Evolutionary conservation across 2,329 filamentous ascomycete genomes (phyloP).

Genomic region (Westerdykella ornata): DNA sequence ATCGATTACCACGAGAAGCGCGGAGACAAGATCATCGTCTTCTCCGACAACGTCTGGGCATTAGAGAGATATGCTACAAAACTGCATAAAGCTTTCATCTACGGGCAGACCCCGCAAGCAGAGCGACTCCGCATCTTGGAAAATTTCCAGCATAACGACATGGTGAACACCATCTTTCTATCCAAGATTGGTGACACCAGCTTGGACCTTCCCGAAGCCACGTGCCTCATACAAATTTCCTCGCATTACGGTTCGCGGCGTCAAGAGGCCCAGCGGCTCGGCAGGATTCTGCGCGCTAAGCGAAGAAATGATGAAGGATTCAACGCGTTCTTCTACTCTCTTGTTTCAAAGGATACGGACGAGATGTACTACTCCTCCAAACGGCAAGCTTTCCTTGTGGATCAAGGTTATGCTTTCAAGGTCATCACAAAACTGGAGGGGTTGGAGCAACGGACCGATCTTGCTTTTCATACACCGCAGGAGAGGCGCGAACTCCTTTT

Average conservation of each 20-base stretch:
- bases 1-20: conserved; percentile 94
- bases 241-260: conserved; percentile 95
- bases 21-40: conserved; percentile 97
- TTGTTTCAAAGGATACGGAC: conserved; percentile 93
- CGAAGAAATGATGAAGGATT: conserved; percentile 95
- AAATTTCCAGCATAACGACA: conserved; percentile 89
- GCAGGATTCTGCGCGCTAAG: conserved; percentile 90
- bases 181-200: conserved; percentile 98
- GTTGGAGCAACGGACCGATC: conserved; percentile 72
- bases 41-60: conserved; percentile 95
- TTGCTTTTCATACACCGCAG: conserved; percentile 71
- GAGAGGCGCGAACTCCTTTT: conserved; percentile 82
- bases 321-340: conserved; percentile 97
- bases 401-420: conserved; percentile 98
- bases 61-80: conserved; percentile 78
- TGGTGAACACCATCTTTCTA: conserved; percentile 86
- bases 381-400: conserved; percentile 91
- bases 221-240: conserved; percentile 93
- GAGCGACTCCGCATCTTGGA: conserved; percentile 84
- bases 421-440: conserved; percentile 94
- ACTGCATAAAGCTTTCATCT: conserved; percentile 82
- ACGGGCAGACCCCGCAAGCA: conserved; percentile 75
- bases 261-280: conserved; percentile 90
- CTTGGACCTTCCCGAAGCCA: conserved; percentile 93
- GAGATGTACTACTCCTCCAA: conserved; percentile 99